Evolutionary conservation across 768 basidiomycete species (phyloP).

Genomic region (Russula brevipes): DNA sequence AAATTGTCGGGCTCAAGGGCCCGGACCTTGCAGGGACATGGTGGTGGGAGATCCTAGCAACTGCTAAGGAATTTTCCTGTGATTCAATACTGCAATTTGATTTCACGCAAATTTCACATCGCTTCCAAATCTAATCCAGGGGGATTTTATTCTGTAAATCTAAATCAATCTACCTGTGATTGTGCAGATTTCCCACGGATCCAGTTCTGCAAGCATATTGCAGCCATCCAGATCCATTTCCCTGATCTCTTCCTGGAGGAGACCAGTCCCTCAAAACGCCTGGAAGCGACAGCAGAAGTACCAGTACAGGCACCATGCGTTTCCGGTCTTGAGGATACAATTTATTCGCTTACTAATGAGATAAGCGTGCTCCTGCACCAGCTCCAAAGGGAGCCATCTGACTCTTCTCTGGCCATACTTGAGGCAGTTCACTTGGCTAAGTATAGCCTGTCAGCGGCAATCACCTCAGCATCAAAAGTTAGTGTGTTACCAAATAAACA

Average conservation of each 20-base stretch:
- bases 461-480: neutral
- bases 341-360: fast-evolving
- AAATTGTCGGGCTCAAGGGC: neutral
- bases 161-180: neutral
- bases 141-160: neutral
- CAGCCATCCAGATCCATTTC: neutral
- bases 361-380: neutral
- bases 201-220: conserved; percentile 3
- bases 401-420: neutral
- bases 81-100: neutral
- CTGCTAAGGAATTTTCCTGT: neutral
- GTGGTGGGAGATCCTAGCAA: neutral
- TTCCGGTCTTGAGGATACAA: neutral
- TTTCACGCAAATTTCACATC: neutral
- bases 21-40: neutral
- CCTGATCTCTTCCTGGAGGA: neutral
- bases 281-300: too few relatives aligned
- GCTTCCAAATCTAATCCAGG: neutral
- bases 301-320: too few relatives aligned
- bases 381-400: too few relatives aligned
- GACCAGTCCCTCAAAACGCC: too few relatives aligned
- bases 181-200: neutral
- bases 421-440: neutral
- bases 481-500: neutral
- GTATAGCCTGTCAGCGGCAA: neutral